Conservation (phyloP, 2,329 filamentous ascomycete genomes). For the Aspergillus chevalieri region DNA sequence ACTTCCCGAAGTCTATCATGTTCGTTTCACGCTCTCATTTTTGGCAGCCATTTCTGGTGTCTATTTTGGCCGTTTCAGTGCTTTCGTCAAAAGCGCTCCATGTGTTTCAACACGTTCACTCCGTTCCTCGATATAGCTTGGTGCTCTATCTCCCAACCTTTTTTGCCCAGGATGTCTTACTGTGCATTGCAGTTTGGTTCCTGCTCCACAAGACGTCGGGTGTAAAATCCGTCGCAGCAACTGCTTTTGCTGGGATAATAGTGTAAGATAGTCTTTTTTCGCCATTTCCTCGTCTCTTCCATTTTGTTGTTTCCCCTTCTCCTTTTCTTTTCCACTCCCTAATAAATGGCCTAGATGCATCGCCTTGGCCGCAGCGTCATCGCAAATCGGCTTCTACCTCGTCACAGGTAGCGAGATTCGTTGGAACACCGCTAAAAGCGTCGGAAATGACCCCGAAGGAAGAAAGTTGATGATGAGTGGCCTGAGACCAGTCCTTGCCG, state of each 20-base stretch:
- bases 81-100: constrained; percentile 22
- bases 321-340: background rate
- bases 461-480: constrained; percentile 26
- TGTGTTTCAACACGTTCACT: constrained; percentile 20
- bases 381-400: constrained; percentile 26
- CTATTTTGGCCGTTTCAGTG: constrained; percentile 20
- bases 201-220: constrained; percentile 18
- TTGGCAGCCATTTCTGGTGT: constrained; percentile 20
- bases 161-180: constrained; percentile 21
- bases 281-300: no score
- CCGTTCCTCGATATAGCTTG: constrained; percentile 15
- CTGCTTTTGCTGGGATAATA: constrained; percentile 11
- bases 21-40: constrained; percentile 14
- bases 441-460: constrained; percentile 24
- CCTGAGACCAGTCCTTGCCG: constrained; percentile 19
- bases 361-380: constrained; percentile 17
- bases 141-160: constrained; percentile 26
- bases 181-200: constrained; percentile 15
- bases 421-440: constrained; percentile 24
- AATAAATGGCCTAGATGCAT: constrained; percentile 11
- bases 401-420: constrained; percentile 27
- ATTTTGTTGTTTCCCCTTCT: background rate
- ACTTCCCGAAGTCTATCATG: constrained; percentile 11
- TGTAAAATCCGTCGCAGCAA: constrained; percentile 9
- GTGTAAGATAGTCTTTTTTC: constrained; percentile 13